Base-by-base conservation (phyloP, 2,329 filamentous ascomycete genomes). In the Trichoderma pleuroti region DNA sequence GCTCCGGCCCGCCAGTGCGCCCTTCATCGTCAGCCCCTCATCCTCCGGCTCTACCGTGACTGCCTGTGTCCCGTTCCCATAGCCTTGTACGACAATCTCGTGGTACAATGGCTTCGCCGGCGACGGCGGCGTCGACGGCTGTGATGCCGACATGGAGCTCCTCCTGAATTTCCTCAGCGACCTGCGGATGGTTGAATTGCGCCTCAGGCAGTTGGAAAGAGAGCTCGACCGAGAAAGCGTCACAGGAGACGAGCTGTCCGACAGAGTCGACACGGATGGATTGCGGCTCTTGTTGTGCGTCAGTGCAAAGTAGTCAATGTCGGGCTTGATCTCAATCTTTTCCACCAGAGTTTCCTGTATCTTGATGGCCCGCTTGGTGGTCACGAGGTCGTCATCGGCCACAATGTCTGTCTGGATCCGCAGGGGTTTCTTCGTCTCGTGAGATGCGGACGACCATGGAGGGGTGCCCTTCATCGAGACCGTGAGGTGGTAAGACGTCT, bases 401-500 rank as follows among this genome's bases (percentile, higher is more conserved):
- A 73, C 75, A 34, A 77, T 75, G 9, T 79, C 76, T 0, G 76
- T 78, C 49, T 80, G 78, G 49, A 60, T 42, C 16, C 61, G 61
- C 26, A 79, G 49, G 21, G 81, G 72, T 4, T 76, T 75, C 10
- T 75, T 74, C 18, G 77, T 68, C 9, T 76, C 72, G 4, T 72
- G 76, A 3, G 77, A 75, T 30, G 80, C 79, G 30, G 80, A 32
- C 86, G 80, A 49, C 86, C 86, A 88, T 0, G 85, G 84, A 0
- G 85, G 84, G 2, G 86, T 74, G 32, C 80, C 76, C 3, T 77
- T 77, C 0, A 80, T 82, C 2, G 83, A 81, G 0, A 86, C 80
- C 42, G 83, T 81, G 24, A 88, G 77, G 65, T 85, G 83, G 73
- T 95, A 95, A 0, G 84, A 81, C 1, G 88, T 84, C 16, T 82